Evolutionary conservation across 257 asterid genomes (phyloP), one percentile per base, ranked within the genome.

Genomic region (Mitragyna speciosa): DNA sequence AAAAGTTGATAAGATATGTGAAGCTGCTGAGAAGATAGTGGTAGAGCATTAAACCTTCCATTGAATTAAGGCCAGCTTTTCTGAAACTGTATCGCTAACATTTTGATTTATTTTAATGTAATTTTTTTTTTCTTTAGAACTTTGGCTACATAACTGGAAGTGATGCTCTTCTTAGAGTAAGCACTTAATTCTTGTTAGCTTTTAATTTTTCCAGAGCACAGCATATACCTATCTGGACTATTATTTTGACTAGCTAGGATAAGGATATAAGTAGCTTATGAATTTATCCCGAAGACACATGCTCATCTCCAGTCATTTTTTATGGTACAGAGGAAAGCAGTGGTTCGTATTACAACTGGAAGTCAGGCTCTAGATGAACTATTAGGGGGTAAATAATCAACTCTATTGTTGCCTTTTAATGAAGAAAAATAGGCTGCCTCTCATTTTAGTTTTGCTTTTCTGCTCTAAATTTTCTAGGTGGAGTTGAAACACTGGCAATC

Each of bases 11-110:
- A 95, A 92, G 90, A 94, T 95, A 54, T 93, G 98, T 69, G 99
- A 95, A 92, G 99, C 99, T 47, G 99, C 89, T 28, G 99, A 95
- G 85, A 95, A 95, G 91, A 90, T 95, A 85, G 99, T 95, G 98
- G 99, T 95, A 78, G 93, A 76, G 68, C 48, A 73, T 83, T 79
- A 59, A 76, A 36, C 78, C 33, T 66, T 28, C 70, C 22, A 54
- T 17, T 20, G 17, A 11, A 39, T 49, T 69, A 22, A 56, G 33
- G 19, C 33, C 24, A 73, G 45, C 7, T 20, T 12, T n/a, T 3
- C 66, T 68, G 58, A 30, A 78, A 16, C 47, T 43, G 8, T 43
- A 28, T 54, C 2, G 39, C 39, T 14, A 5, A 26, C 71, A 39
- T 56, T 31, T 64, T 43, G 24, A 12, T 61, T 26, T 0, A 16